Percentiles rank a stretch among this genome's conserved stretches.
Conservation (phyloP, 1,139 yeast species). For the Hansenula anomala region DNA sequence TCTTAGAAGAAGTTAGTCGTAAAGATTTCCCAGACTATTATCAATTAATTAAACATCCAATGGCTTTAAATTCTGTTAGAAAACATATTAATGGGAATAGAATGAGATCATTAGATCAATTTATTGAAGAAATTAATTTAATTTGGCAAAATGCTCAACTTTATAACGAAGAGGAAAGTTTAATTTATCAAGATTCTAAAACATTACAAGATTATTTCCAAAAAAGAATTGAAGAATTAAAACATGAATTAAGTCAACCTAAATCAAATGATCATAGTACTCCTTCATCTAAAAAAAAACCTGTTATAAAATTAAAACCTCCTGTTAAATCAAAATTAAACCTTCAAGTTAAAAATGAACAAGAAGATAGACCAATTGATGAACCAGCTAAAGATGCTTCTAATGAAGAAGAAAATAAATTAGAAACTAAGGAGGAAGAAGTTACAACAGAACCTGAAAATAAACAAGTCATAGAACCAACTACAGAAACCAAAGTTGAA, state of each 20-base stretch:
- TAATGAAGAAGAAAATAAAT: conserved; percentile 12
- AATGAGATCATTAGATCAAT: conserved; percentile 15
- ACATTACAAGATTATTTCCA: conserved; percentile 44
- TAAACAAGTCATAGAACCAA: too few species aligned
- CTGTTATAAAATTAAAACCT: conserved; percentile 1
- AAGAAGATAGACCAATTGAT: conserved; percentile 18
- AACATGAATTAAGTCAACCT: not conserved
- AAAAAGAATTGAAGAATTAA: conserved; percentile 24
- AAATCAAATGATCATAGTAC: too few species aligned
- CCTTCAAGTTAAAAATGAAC: conserved; percentile 6
- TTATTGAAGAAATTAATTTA: conserved; percentile 58
- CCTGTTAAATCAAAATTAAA: conserved; percentile 3
- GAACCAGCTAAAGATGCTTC: conserved; percentile 14
- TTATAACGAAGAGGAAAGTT: conserved; percentile 83
- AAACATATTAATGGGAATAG: conserved; percentile 29
- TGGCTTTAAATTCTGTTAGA: conserved; percentile 68
- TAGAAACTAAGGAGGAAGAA: too few species aligned
- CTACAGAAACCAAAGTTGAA: conserved; percentile 8
- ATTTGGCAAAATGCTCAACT: conserved; percentile 80
- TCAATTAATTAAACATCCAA: conserved; percentile 60
- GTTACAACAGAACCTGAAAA: too few species aligned
- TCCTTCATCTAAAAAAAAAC: not conserved
- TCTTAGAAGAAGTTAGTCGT: conserved; percentile 48
- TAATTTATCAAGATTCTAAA: conserved; percentile 74
- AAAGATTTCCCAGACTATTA: conserved; percentile 69